Evolutionary conservation across 2,329 filamentous ascomycete species (phyloP), one percentile per base, ranked within the genome.

Genomic region (Beauveria caledonica): DNA sequence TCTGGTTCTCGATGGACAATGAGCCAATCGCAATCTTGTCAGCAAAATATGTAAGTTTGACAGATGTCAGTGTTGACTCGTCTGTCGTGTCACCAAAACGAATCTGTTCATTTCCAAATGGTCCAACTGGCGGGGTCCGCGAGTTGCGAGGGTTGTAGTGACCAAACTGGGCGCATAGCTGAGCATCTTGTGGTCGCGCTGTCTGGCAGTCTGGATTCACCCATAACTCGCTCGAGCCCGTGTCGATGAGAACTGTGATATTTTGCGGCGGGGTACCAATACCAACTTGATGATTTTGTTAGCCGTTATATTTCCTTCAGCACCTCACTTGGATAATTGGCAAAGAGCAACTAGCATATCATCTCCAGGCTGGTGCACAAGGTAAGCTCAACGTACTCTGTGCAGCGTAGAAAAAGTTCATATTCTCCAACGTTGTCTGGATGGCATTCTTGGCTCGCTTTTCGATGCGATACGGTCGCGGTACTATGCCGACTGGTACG

Each of bases 171-270:
- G 63, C 13, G 66, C 80, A 83, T 50, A 76, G 72, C 0, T 69
- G 58, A 3, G 67, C 64, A 40, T 77, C 70, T 7, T 69, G 63
- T 6, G 70, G 69, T 6, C 69, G 72, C 0, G 78, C 72, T 5
- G 71, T 72, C 4, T 66, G 57, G 66, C 80, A 83, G 57, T 76
- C 70, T 1, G 80, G 80, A 62, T 83, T 80, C 48, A 82, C 77
- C 80, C 80, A 83, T 8, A 83, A 74, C 66, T 82, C 79, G 63
- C 77, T 77, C 5, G 80, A 83, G 17, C 80, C 80, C 0, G 78
- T 81, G 62, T 81, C 78, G 59, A 81, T 71, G 42, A 80, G 72
- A 40, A 81, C 76, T 11, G 76, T 74, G 40, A 80, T 69, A 11
- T 65, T 70, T 63, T 81, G 78, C 1, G 70, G 67, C 5, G 76